Conservation (phyloP, 805 yeast species). For the Cyberlindnera maritima region DNA sequence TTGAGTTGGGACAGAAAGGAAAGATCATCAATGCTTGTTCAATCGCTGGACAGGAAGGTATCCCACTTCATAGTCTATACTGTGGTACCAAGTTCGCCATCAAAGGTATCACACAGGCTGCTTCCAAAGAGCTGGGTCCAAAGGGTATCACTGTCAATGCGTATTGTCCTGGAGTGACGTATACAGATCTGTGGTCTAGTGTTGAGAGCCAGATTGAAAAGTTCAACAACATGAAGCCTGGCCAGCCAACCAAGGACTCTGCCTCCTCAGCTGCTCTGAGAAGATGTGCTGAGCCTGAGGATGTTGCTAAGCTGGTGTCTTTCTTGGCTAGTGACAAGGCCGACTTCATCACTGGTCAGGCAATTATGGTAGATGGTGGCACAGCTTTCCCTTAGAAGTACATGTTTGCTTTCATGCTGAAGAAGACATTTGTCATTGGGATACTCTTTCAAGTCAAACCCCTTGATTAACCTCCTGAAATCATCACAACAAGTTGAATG, state of each 20-base stretch:
- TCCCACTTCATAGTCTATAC: slow-evolving; percentile 32
- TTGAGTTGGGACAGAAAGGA: slow-evolving; percentile 30
- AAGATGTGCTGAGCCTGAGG: slow-evolving; percentile 35
- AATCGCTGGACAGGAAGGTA: slow-evolving; percentile 33
- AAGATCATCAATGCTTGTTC: slow-evolving; percentile 39
- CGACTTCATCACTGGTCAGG: slow-evolving; percentile 21
- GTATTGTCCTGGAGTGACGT: slow-evolving; percentile 39
- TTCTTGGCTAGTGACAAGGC: slow-evolving; percentile 37
- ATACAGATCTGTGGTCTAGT: slow-evolving; percentile 35
- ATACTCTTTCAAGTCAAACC: too few species aligned
- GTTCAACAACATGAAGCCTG: slow-evolving; percentile 25
- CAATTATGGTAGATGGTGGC: slow-evolving; percentile 1
- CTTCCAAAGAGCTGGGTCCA: slow-evolving; percentile 37
- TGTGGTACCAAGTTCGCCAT: slow-evolving; percentile 38
- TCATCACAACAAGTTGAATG: neutral
- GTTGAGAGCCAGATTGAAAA: slow-evolving; percentile 27
- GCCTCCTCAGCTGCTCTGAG: slow-evolving; percentile 33
- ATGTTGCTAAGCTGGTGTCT: slow-evolving; percentile 34
- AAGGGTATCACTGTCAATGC: slow-evolving; percentile 38
- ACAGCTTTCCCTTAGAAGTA: neutral
- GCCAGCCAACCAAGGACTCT: slow-evolving; percentile 25
- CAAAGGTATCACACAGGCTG: slow-evolving; percentile 35
- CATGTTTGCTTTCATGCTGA: too few species aligned
- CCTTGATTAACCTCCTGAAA: neutral
- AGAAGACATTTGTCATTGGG: too few species aligned